Evolutionary conservation across 2,329 filamentous ascomycete species (phyloP), one percentile per base, ranked within the genome.

Genomic region (Xylariaceae sp.): DNA sequence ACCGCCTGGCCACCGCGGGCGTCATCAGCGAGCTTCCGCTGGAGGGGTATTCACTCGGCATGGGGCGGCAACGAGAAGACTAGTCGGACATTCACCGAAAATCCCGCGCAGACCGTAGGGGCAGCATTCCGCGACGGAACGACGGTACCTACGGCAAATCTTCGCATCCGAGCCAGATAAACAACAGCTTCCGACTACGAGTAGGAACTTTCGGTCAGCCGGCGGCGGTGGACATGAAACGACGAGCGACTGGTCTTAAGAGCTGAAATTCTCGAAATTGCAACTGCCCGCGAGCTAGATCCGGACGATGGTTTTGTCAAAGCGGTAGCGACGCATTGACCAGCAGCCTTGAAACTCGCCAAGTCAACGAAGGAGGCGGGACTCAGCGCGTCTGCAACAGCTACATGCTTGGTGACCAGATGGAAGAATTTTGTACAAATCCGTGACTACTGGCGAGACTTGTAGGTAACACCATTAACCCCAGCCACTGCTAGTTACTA

Each of bases 11-110:
- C 12, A 45, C 51, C 5, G 46, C 45, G 12, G 51, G 51, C 30
- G 51, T 46, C 5, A 47, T 53, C 10, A 46, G 51, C 5, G 51
- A 53, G 18, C 51, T 46, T 10, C 39, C 40, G 45, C 22, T 53
- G 2, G 51, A 53, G 34, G 44, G 51, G n/a, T 15, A 53, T 13
- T 30, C 46, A 2, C 16, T 53, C 12, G 51, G 51, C 10, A 49
- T 45, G 16, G 51, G 51, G 13, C n/a, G 51, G 40, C 22, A 46
- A 53, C 18, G 51, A 53, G 22, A 46, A 53, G n/a, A 53, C 51
- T 2, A 2, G 5, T 32, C 40, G 13, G 6, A 40, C 45, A 19
- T 53, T 53, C 16, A 53, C 49, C 26, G 40, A 39, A 15, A 45
- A 49, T 22, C 51, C 51, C 1, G 45, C 30, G 46, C 49, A 46